These are phyloP conservation scores for Dittrichia graveolens DNA, from an alignment of 129 eudicot species.

Conservation along the genomic window DNA sequence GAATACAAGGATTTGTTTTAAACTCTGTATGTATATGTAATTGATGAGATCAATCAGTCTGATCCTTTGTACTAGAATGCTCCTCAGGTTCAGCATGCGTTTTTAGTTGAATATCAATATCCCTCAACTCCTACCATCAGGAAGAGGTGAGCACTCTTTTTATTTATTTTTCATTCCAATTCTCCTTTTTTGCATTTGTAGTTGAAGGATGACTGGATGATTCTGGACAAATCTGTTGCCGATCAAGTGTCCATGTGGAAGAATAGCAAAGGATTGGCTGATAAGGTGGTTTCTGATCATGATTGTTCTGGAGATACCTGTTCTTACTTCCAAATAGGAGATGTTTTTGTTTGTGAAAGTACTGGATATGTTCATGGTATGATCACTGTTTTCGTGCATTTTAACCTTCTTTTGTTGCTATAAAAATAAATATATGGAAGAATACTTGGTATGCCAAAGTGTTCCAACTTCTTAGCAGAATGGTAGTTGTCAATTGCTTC, in stretches of 20 bases:
- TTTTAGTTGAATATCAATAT: no score
- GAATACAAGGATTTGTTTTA: no score
- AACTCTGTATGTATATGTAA: no score
- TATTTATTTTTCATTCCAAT: constrained; percentile 2
- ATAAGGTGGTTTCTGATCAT: constrained; percentile 73
- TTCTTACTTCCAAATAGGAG: constrained; percentile 87
- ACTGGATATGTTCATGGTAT: constrained; percentile 96
- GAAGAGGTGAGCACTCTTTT: no score
- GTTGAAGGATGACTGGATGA: constrained; percentile 81
- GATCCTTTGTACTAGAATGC: no score
- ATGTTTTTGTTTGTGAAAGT: constrained; percentile 91
- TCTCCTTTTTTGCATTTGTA: constrained; percentile 33
- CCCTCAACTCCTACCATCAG: no score
- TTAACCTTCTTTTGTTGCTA: constrained; percentile 21
- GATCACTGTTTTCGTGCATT: neutral
- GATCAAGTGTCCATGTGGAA: constrained; percentile 99
- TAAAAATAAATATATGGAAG: neutral
- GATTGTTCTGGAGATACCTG: constrained; percentile 84
- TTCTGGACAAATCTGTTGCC: constrained; percentile 89
- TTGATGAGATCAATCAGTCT: no score
- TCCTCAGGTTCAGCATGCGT: no score
- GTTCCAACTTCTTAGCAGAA: no score
- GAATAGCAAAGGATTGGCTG: constrained; percentile 80
- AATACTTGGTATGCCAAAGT: neutral
- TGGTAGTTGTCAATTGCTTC: constrained; percentile 18